A percentile compares a stretch with the other conserved stretches of the same genome.
Conservation (phyloP, 1,139 yeast genomes). For the Yamadazyma aaseri region DNA sequence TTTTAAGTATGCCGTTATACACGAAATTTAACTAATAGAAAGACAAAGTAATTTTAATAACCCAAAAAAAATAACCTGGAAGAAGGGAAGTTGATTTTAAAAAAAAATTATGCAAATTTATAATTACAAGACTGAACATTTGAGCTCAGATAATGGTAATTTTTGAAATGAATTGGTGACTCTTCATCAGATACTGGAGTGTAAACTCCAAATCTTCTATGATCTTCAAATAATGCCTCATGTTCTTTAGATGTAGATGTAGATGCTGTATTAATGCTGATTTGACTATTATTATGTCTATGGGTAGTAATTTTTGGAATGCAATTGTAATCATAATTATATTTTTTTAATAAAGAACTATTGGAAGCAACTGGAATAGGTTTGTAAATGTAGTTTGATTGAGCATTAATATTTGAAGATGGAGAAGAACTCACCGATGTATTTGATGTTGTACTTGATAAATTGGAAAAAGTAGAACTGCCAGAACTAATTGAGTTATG, state of each 20-base stretch:
- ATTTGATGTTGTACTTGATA: not conserved
- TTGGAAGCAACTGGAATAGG: slow-evolving; percentile 18
- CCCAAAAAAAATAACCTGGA: not conserved
- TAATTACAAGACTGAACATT: slow-evolving; percentile 5
- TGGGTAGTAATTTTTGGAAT: slow-evolving; percentile 15
- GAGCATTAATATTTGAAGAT: not conserved
- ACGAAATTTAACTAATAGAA: not conserved
- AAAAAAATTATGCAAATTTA: not conserved
- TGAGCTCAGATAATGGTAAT: slow-evolving; percentile 2
- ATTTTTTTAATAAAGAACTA: slow-evolving; percentile 13
- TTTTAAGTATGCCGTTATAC: not conserved
- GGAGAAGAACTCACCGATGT: slow-evolving; percentile 7
- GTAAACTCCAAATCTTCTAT: slow-evolving; percentile 23
- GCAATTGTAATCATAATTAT: slow-evolving; percentile 6
- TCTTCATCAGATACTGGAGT: slow-evolving; percentile 39
- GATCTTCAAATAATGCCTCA: slow-evolving; percentile 30
- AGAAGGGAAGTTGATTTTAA: not conserved
- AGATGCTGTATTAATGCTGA: slow-evolving; percentile 19
- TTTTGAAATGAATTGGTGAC: slow-evolving; percentile 20
- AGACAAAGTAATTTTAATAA: too few relatives aligned
- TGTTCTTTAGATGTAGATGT: slow-evolving; percentile 26
- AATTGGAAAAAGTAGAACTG: not conserved
- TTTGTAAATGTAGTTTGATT: slow-evolving; percentile 16
- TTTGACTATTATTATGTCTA: slow-evolving; percentile 27
- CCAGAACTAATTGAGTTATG: slow-evolving; percentile 1